phyloP scores from a whole-genome alignment of 495 filamentous ascomycete species.

The Penicillium argentinense region DNA sequence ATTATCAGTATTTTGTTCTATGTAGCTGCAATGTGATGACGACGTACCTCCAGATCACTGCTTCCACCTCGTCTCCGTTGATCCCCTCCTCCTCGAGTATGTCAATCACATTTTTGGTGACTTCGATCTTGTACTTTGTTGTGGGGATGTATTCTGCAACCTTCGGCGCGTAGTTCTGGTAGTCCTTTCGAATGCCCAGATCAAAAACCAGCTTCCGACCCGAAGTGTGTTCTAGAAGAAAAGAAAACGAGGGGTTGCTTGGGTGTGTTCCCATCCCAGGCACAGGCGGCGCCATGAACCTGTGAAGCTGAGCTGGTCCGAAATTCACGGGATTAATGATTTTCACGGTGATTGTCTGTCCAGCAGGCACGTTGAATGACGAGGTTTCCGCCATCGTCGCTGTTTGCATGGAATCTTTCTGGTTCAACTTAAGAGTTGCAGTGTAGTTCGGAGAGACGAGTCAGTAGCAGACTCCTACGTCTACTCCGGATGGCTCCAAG shows the following conservation, averaged over 20 bases:
- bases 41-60: conserved; percentile 1
- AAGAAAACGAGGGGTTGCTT: conserved; percentile 18
- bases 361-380: conserved; percentile 38
- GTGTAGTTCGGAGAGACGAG: too few relatives aligned
- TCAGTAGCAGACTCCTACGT: too few relatives aligned
- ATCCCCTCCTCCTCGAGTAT: conserved; percentile 6
- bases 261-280: conserved; percentile 19
- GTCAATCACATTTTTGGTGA: conserved; percentile 4
- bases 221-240: conserved; percentile 19
- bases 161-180: conserved; percentile 2
- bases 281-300: conserved; percentile 22
- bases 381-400: conserved; percentile 23
- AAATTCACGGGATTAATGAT: conserved; percentile 23
- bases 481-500: too few relatives aligned
- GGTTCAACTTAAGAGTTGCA: too few relatives aligned
- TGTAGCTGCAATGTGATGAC: neutral
- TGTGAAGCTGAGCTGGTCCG: conserved; percentile 18
- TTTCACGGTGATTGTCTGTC: conserved; percentile 16
- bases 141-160: neutral
- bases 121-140: neutral
- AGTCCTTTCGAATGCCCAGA: conserved; percentile 9
- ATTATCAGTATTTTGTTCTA: neutral
- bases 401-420: neutral
- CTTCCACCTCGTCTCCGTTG: neutral
- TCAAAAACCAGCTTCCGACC: conserved; percentile 18